Evolutionary conservation across 2,329 filamentous ascomycete genomes (phyloP), one percentile per base, ranked within the genome.

Genomic region (Cordyceps fumosorosea): DNA sequence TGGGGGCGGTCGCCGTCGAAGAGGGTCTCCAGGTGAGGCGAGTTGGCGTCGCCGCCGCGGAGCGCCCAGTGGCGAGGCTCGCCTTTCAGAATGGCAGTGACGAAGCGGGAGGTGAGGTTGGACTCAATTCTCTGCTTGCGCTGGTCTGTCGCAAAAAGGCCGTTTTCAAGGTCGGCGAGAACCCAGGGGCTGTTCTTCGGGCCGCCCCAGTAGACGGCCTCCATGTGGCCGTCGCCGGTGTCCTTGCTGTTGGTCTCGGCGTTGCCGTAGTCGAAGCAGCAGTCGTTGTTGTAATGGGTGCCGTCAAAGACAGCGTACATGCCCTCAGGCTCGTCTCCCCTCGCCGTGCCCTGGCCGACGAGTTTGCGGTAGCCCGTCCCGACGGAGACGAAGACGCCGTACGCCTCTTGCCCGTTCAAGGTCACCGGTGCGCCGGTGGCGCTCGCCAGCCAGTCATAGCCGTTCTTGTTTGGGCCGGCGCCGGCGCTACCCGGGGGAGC

Each of bases 81-180:
- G 0, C 85, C 85, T 71, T 89, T 89, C 61, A 87, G 63, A 2
- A 79, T 67, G 0, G 84, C 76, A 5, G 81, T 87, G 56, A 85
- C 64, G 69, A 89, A 89, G 0, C 84, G 81, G 63, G 74, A 72
- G 1, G 76, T 74, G 62, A 87, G 75, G 0, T 81, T 78, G 7
- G 82, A 83, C 66, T 86, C 77, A 1, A 62, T 78, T 1, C 77
- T 55, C 69, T 88, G 87, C 59, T 80, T 71, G 1, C 67, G 69
- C 2, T 76, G 29, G 63, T 70, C 77, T 16, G 85, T 85, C 0
- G 85, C 85, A 74, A 88, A 89, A 2, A 89, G 73, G 3, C 84
- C 83, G 64, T 89, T 87, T 69, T 89, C 86, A 0, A 89, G 78
- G 71, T 89, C 86, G 0, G 85, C 86, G 84, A 89, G 88, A 66